These are phyloP conservation scores for Trichoderma reesei DNA, from an alignment of 495 filamentous ascomycete genomes.

Conservation along the genomic window DNA sequence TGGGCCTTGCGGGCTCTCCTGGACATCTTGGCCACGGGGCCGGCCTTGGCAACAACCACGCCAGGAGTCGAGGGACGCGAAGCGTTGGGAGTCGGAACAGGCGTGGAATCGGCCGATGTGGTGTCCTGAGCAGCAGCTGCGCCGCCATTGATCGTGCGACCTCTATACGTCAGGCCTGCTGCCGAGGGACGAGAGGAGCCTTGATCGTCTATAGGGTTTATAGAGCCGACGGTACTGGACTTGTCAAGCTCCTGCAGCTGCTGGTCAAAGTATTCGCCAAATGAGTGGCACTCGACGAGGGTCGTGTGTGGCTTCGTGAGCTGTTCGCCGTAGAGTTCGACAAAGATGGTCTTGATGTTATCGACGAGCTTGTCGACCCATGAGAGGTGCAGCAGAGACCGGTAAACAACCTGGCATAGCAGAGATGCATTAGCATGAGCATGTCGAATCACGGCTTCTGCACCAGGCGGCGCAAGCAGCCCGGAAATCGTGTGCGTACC, in stretches of 20 bases:
- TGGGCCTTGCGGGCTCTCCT: constrained; percentile 73
- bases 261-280: constrained; percentile 90
- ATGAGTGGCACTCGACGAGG: constrained; percentile 61
- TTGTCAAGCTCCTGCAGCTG: constrained; percentile 77
- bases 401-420: constrained; percentile 74
- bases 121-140: constrained; percentile 23
- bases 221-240: constrained; percentile 22
- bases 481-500: constrained; percentile 42
- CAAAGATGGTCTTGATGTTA: constrained; percentile 83
- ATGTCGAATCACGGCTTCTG: too few relatives aligned
- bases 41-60: constrained; percentile 60
- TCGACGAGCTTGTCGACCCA: constrained; percentile 97
- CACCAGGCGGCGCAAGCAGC: background rate
- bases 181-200: constrained; percentile 16
- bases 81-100: constrained; percentile 59
- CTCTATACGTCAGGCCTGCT: constrained; percentile 26
- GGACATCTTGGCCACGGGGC: constrained; percentile 65
- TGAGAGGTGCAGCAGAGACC: constrained; percentile 83
- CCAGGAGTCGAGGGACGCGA: constrained; percentile 73
- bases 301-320: constrained; percentile 71
- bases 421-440: background rate
- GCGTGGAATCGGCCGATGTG: constrained; percentile 51
- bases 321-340: constrained; percentile 78
- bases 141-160: constrained; percentile 18
- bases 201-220: constrained; percentile 18